A percentile compares a stretch with the other conserved stretches of the same genome.
Evolutionary conservation across 2,329 filamentous ascomycete genomes (phyloP).

Genomic region (Epichloe coenophiala): DNA sequence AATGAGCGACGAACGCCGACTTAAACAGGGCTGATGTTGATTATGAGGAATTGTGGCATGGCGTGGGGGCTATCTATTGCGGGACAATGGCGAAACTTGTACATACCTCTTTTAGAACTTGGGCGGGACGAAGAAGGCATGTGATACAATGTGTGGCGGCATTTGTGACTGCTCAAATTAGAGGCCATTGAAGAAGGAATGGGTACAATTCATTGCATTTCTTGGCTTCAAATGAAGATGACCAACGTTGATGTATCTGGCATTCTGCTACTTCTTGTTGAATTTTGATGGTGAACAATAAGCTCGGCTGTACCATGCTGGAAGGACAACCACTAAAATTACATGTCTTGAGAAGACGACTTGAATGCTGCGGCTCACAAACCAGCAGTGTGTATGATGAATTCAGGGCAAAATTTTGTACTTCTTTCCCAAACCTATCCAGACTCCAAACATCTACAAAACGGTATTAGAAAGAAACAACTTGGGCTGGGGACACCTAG

Average conservation of each 20-base stretch:
- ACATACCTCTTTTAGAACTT: background rate
- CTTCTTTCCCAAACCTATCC: slow-evolving; percentile 5
- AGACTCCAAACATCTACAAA: slow-evolving; percentile 13
- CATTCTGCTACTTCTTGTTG: too few species aligned
- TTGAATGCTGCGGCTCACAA: too few species aligned
- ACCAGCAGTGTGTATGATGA: background rate
- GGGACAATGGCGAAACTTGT: background rate
- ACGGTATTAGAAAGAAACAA: background rate
- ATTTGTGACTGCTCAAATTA: background rate
- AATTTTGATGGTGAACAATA: too few species aligned
- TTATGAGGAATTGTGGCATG: background rate
- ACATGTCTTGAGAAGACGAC: too few species aligned
- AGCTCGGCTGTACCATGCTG: too few species aligned
- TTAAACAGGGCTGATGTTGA: background rate
- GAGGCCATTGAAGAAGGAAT: background rate
- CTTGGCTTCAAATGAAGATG: too few species aligned
- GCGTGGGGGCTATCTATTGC: background rate
- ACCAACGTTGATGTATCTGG: too few species aligned
- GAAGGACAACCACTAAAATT: too few species aligned
- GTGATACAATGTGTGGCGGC: background rate
- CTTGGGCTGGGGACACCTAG: background rate
- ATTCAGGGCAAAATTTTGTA: slow-evolving; percentile 1
- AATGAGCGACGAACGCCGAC: slow-evolving; percentile 24
- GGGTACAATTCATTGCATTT: background rate
- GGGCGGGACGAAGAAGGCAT: background rate